Conservation (phyloP, 805 yeast species). For the Candida bentonensis region DNA sequence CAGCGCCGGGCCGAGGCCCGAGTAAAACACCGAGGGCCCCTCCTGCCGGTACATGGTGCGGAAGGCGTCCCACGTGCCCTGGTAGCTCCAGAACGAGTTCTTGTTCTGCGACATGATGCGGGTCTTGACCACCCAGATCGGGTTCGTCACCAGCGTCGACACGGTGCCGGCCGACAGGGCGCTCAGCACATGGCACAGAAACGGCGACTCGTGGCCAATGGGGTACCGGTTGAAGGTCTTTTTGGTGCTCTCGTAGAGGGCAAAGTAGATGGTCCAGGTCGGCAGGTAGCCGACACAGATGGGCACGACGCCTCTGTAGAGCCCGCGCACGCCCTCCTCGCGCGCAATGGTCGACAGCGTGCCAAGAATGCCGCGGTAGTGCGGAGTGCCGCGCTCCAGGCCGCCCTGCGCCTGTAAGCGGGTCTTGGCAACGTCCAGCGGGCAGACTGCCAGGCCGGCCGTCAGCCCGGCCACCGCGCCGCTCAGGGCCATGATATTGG, state of each 20-base stretch:
- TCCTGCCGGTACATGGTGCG: slow-evolving; percentile 62
- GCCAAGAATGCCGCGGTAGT: slow-evolving; percentile 22
- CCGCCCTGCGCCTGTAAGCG: slow-evolving; percentile 84
- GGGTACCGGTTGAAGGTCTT: slow-evolving; percentile 10
- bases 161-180: slow-evolving; percentile 85
- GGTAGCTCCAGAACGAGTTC: slow-evolving; percentile 34
- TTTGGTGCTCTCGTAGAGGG: slow-evolving; percentile 75
- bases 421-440: slow-evolving; percentile 91
- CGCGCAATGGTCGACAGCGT: slow-evolving; percentile 50
- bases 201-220: slow-evolving; percentile 19
- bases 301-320: slow-evolving; percentile 87
- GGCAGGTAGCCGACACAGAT: slow-evolving; percentile 89
- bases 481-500: slow-evolving; percentile 51
- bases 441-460: slow-evolving; percentile 85
- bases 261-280: slow-evolving; percentile 93
- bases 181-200: slow-evolving; percentile 30
- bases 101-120: slow-evolving; percentile 57
- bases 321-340: slow-evolving; percentile 73
- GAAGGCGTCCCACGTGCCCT: slow-evolving; percentile 76
- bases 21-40: slow-evolving; percentile 69
- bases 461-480: slow-evolving; percentile 93
- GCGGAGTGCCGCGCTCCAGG: slow-evolving; percentile 12
- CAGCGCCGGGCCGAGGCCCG: slow-evolving; percentile 82
- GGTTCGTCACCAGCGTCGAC: slow-evolving; percentile 77
- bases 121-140: slow-evolving; percentile 91